Percentiles rank a stretch among this genome's conserved stretches.
These are phyloP conservation scores for Tulasnella sp. DNA, from an alignment of 768 basidiomycete species.

Conservation along the genomic window DNA sequence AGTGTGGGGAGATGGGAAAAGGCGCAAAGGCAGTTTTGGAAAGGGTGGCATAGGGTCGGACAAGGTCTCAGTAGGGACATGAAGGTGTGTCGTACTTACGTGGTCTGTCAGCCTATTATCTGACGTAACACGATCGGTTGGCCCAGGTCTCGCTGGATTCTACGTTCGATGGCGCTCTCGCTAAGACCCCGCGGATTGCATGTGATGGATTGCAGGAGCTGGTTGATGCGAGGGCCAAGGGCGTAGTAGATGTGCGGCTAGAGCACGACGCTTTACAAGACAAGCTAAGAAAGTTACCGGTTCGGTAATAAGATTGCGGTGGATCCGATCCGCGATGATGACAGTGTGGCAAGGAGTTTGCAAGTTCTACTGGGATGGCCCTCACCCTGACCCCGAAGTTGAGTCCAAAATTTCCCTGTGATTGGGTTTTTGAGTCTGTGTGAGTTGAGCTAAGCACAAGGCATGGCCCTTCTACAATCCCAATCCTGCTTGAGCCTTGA, in stretches of 20 bases:
- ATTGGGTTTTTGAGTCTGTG: too few species aligned
- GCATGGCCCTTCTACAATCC: too few species aligned
- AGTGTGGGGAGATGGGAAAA: conserved; percentile 57
- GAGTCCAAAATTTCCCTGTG: too few species aligned
- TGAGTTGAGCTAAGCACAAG: too few species aligned
- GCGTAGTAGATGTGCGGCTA: not conserved
- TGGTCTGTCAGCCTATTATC: not conserved
- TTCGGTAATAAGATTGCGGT: too few species aligned
- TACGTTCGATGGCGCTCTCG: not conserved
- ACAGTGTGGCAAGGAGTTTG: too few species aligned
- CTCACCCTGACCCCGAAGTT: too few species aligned
- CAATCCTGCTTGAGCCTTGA: too few species aligned
- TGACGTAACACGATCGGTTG: not conserved
- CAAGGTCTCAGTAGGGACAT: conserved; percentile 57
- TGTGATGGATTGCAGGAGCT: not conserved
- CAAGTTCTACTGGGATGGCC: too few species aligned
- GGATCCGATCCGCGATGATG: too few species aligned
- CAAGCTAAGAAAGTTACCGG: too few species aligned
- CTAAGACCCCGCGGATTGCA: not conserved
- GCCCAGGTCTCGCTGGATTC: not conserved
- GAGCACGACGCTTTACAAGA: too few species aligned
- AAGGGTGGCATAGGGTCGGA: conserved; percentile 52
- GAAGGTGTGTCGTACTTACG: conserved; percentile 33
- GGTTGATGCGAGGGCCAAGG: not conserved
- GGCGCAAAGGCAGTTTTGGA: conserved; percentile 55